phyloP scores from a whole-genome alignment of 2,329 filamentous ascomycete species.

The Phialocephala sp. region DNA sequence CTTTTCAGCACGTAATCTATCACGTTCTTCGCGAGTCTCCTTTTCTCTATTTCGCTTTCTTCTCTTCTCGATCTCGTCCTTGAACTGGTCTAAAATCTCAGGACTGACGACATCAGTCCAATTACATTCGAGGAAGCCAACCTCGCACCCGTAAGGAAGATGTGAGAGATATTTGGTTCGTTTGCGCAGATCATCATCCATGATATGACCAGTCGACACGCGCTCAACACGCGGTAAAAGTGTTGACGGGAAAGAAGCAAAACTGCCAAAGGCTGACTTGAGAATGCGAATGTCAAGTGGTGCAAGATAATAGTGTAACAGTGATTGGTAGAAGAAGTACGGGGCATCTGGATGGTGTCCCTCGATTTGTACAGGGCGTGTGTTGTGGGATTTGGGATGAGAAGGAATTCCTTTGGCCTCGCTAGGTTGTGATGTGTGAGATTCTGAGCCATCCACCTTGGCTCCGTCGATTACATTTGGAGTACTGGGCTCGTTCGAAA shows the following conservation, averaged over 20 bases:
- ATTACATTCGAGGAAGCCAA: conserved; percentile 75
- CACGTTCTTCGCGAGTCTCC: conserved; percentile 72
- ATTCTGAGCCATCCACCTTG: conserved; percentile 3
- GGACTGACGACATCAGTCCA: conserved; percentile 73
- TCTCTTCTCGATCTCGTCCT: conserved; percentile 65
- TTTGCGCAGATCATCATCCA: conserved; percentile 74
- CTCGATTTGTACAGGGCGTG: conserved; percentile 24
- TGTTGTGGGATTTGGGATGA: conserved; percentile 17
- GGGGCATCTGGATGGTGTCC: conserved; percentile 45
- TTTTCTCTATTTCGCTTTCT: conserved; percentile 71
- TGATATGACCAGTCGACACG: conserved; percentile 72
- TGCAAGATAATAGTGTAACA: conserved; percentile 75
- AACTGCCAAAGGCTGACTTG: conserved; percentile 72
- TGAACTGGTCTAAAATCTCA: conserved; percentile 66
- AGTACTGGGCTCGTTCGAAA: conserved; percentile 33
- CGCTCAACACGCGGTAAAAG: conserved; percentile 74
- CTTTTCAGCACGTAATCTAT: conserved; percentile 70
- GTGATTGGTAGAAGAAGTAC: conserved; percentile 75
- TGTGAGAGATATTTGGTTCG: conserved; percentile 74
- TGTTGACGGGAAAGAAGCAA: conserved; percentile 69
- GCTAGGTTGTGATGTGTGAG: conserved; percentile 2
- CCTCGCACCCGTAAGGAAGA: conserved; percentile 74
- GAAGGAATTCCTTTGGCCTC: conserved; percentile 12
- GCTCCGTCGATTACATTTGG: conserved; percentile 24
- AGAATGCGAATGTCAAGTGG: conserved; percentile 76